Percentiles rank a stretch among this genome's conserved stretches.
phyloP scores from a whole-genome alignment of 2,329 filamentous ascomycete species.

The Calonectria fujianensis region DNA sequence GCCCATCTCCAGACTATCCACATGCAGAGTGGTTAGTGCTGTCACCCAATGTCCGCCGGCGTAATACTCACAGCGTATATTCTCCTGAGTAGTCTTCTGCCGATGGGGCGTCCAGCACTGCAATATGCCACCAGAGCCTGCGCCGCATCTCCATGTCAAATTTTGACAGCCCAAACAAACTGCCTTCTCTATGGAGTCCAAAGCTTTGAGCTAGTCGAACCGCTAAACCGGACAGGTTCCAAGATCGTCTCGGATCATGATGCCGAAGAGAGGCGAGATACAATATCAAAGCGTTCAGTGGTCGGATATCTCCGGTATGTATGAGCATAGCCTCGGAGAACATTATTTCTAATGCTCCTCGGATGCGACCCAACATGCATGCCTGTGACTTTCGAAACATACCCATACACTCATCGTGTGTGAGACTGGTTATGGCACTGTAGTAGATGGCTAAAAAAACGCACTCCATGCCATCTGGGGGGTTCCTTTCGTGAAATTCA shows the following conservation, averaged over 20 bases:
- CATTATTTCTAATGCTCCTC: conserved; percentile 29
- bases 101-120: conserved; percentile 31
- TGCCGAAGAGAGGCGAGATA: conserved; percentile 32
- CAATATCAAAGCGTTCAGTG: conserved; percentile 24
- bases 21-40: no score
- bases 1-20: conserved; percentile 30
- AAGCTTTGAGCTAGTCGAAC: conserved; percentile 35
- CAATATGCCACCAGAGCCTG: conserved; percentile 36
- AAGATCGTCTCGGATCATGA: conserved; percentile 31
- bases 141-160: conserved; percentile 33
- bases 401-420: conserved; percentile 19
- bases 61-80: conserved; percentile 24
- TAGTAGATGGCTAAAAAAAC: conserved; percentile 31
- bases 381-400: conserved; percentile 30
- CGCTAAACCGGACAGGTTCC: conserved; percentile 33
- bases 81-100: conserved; percentile 36
- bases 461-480: conserved; percentile 27
- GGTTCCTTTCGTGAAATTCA: not conserved
- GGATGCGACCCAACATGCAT: conserved; percentile 1
- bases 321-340: conserved; percentile 29
- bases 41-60: not conserved
- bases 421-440: conserved; percentile 31
- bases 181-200: conserved; percentile 36
- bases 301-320: conserved; percentile 34
- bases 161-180: conserved; percentile 31